These are phyloP conservation scores for Thielaviopsis musarum DNA, from an alignment of 2,329 filamentous ascomycete genomes.

Conservation along the genomic window DNA sequence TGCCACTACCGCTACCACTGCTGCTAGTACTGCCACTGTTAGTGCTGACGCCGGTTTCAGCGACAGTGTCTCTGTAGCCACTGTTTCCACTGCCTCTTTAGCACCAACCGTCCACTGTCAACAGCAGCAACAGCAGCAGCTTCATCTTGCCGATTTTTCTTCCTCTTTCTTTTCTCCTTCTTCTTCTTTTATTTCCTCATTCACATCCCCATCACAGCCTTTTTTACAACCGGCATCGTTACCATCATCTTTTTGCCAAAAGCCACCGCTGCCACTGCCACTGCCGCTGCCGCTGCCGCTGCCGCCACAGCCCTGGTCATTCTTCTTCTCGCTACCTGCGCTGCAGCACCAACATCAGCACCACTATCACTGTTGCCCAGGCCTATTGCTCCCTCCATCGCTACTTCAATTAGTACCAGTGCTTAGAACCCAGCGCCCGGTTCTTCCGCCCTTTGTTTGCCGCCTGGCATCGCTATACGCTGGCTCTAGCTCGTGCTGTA, in stretches of 20 bases:
- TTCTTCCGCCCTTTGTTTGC: constrained; percentile 9
- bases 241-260: not conserved
- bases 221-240: not conserved
- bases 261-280: constrained; percentile 13
- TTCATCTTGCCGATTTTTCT: not conserved
- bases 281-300: constrained; percentile 16
- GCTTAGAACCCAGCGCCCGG: not conserved
- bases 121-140: not conserved
- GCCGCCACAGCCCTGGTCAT: constrained; percentile 16
- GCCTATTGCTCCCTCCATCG: not conserved
- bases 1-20: not conserved
- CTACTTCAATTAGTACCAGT: not conserved
- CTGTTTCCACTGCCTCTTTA: not conserved
- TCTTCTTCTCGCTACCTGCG: constrained; percentile 5
- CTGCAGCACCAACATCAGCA: not conserved
- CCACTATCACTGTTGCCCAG: constrained; percentile 2
- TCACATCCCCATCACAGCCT: not conserved
- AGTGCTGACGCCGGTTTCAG: not conserved
- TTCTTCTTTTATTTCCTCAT: not conserved
- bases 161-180: not conserved
- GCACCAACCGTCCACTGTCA: not conserved
- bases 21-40: not conserved
- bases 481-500: not conserved
- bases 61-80: not conserved
- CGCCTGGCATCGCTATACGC: constrained; percentile 4